phyloP scores from a whole-genome alignment of 2,329 filamentous ascomycete genomes.

The Bipolaris zeicola region DNA sequence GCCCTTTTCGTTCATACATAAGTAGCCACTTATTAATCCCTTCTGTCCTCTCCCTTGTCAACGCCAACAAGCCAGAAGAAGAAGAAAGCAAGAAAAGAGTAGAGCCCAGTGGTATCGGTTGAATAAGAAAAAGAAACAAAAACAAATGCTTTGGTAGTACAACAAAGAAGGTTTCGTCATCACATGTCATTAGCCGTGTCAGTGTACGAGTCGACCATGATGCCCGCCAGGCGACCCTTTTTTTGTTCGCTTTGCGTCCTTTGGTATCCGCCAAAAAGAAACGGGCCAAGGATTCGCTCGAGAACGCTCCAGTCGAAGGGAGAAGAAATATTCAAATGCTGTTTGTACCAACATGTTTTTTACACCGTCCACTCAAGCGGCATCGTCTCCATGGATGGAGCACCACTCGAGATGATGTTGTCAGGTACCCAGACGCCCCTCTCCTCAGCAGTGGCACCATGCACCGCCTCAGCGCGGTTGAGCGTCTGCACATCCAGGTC shows the following conservation, averaged over 20 bases:
- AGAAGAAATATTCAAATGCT: constrained; percentile 2
- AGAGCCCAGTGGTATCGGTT: constrained; percentile 20
- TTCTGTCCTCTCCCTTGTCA: background rate
- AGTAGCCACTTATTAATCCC: background rate
- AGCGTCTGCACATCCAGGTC: constrained; percentile 92
- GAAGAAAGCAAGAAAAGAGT: background rate
- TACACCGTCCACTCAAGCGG: constrained; percentile 9
- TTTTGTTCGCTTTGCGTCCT: constrained; percentile 10
- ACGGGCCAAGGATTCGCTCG: constrained; percentile 9
- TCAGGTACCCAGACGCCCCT: constrained; percentile 83
- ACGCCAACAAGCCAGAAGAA: constrained; percentile 1
- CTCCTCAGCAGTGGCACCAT: constrained; percentile 79
- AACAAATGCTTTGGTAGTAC: constrained; percentile 4
- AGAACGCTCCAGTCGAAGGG: constrained; percentile 6
- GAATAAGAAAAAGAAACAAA: background rate
- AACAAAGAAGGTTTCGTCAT: background rate
- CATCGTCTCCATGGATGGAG: constrained; percentile 1
- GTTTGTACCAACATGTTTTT: constrained; percentile 3
- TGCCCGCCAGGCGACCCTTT: constrained; percentile 18
- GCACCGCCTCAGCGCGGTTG: constrained; percentile 83
- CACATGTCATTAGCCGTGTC: constrained; percentile 20
- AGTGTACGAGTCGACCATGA: constrained; percentile 24
- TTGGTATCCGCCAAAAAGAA: background rate
- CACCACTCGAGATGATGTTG: constrained; percentile 56
- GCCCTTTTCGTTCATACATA: background rate